Evolutionary conservation across 1,284 basidiomycete genomes (phyloP), one percentile per base, ranked within the genome.

Genomic region (Tilletia walkeri): DNA sequence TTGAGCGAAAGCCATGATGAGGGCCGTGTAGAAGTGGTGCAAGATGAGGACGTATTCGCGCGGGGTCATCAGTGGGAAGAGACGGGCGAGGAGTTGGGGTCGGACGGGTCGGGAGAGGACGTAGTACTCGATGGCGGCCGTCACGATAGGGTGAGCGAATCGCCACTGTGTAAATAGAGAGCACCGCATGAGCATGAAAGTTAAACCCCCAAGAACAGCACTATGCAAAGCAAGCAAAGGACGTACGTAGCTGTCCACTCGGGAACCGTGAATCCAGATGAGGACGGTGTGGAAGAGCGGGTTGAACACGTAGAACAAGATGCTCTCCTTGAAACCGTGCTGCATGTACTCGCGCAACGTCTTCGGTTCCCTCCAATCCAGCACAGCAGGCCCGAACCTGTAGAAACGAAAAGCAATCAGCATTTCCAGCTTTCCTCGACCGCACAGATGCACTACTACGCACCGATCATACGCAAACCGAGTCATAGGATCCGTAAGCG

Each of bases 401-500:
- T 54, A 53, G 39, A 47, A 49, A 36, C 5, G 20, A 36, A 45
- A 12, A 24, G 16, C 20, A 66, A 50, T 45, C n/a, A 10, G 59
- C 1, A 48, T 70, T 56, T 72, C 67, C 41, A 75, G 30, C 69
- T 70, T n/a, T 67, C 56, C 12, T 10, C 36, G 56, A 30, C 56
- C 12, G 20, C 45, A 36, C 1, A n/a, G 9, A n/a, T 39, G n/a
- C 45, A 65, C 7, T 7, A 87, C 69, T 70, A 90, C 90, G 88
- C 86, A 84, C 82, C 84, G 77, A 67, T 95, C 93, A 82, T 95
- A 95, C 0, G 92, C 93, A 85, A 92, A 94, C 63, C 92, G 85
- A 70, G 90, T 89, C 1, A 89, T 86, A 0, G 93, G 92, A 76
- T 93, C 88, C 71, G 89, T 91, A 41, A 95, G 84, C 0, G 89